A percentile compares a stretch with the other conserved stretches of the same genome.
Conservation (phyloP, 2,329 filamentous ascomycete genomes). For the Pleoardoris graminearum region DNA sequence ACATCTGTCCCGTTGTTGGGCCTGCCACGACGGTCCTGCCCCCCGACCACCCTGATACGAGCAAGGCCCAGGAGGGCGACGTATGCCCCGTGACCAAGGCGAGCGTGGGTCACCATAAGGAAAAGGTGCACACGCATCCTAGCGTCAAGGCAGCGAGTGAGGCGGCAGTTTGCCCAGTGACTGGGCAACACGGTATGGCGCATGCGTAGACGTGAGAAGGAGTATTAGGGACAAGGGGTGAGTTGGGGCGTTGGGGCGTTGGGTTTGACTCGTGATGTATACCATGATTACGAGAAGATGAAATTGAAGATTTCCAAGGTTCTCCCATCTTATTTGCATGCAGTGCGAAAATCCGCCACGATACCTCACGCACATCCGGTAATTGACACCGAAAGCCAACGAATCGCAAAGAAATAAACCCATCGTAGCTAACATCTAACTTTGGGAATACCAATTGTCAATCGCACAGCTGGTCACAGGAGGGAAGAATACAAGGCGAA, state of each 20-base stretch:
- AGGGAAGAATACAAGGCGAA: too few species aligned
- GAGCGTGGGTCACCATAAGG: constrained; percentile 49
- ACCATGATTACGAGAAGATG: background rate
- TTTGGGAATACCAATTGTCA: too few species aligned
- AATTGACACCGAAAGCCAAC: too few species aligned
- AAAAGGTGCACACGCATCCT: constrained; percentile 48
- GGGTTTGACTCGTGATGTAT: background rate
- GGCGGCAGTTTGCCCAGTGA: constrained; percentile 49
- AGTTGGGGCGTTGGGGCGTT: background rate
- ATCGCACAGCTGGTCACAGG: too few species aligned
- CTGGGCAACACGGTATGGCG: constrained; percentile 36
- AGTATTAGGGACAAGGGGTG: background rate
- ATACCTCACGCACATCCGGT: too few species aligned
- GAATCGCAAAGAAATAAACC: too few species aligned
- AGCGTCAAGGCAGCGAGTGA: constrained; percentile 44
- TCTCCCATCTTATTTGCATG: background rate
- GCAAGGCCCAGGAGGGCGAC: constrained; percentile 43
- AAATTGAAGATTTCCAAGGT: background rate
- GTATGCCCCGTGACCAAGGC: constrained; percentile 52
- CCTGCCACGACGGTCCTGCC: constrained; percentile 48
- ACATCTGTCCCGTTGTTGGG: constrained; percentile 51
- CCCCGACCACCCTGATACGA: constrained; percentile 48
- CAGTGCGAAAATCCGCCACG: too few species aligned
- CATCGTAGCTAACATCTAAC: too few species aligned
- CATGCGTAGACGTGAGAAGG: constrained; percentile 10